These are phyloP conservation scores for Phaeoacremonium minimum DNA, from an alignment of 2,329 filamentous ascomycete species.

Conservation along the genomic window DNA sequence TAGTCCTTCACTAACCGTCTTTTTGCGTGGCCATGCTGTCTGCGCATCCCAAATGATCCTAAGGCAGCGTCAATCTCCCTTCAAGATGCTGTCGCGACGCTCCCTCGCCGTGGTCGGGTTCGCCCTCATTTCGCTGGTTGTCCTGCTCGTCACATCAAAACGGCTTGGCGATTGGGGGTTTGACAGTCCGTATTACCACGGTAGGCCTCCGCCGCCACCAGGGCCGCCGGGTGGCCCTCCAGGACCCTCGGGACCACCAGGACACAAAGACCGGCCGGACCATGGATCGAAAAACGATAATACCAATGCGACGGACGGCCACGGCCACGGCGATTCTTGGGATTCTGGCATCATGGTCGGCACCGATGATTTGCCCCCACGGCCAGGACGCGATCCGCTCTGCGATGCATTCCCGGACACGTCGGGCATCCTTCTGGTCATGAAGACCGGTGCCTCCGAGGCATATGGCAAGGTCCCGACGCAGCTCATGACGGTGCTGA, in stretches of 20 bases:
- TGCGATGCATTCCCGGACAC: slow-evolving; percentile 35
- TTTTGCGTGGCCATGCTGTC: too few species aligned
- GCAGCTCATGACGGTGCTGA: slow-evolving; percentile 49
- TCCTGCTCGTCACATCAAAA: slow-evolving; percentile 26
- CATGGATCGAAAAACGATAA: too few species aligned
- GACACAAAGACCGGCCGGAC: not conserved
- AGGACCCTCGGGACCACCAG: slow-evolving; percentile 5
- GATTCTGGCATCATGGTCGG: not conserved
- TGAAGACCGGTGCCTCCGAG: slow-evolving; percentile 58
- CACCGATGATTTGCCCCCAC: not conserved
- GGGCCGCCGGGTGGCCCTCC: slow-evolving; percentile 1
- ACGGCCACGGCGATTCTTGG: not conserved
- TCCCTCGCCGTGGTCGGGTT: slow-evolving; percentile 19
- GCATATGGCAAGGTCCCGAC: slow-evolving; percentile 49
- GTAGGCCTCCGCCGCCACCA: slow-evolving; percentile 12
- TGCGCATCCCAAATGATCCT: too few species aligned
- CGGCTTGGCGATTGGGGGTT: slow-evolving; percentile 22
- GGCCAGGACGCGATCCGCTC: slow-evolving; percentile 4
- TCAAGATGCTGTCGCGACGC: slow-evolving; percentile 23
- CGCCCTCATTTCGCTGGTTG: slow-evolving; percentile 18
- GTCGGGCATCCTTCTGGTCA: slow-evolving; percentile 43
- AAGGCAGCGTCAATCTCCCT: too few species aligned
- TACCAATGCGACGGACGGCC: not conserved
- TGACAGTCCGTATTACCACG: slow-evolving; percentile 19
- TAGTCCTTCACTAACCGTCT: too few species aligned